Evolutionary conservation across 202 grass and related monocot species (phyloP), one percentile per base, ranked within the genome.

Genomic region (Miscanthus sacchariflorus): DNA sequence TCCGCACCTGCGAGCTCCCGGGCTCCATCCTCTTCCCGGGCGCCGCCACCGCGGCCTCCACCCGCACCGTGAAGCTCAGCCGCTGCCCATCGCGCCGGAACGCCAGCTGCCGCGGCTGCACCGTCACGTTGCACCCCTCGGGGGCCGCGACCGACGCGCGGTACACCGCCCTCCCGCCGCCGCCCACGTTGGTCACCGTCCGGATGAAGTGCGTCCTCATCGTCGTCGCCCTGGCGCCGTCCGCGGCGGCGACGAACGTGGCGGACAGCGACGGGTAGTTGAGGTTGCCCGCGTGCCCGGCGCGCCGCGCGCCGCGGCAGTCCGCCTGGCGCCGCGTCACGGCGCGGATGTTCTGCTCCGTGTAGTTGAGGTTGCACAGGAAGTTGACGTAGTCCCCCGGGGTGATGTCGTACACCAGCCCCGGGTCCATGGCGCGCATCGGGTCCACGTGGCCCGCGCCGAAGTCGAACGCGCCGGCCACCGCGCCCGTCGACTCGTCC

Each of bases 301-400:
- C 96, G 2, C 85, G 86, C 0, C 96, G 88, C 9, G 93, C 93
- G 12, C 73, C 78, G 21, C 79, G 81, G 90, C 96, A 98, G 85
- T 94, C 85, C 1, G 91, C 90, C 33, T 76, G 70, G 4, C 90
- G 90, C 79, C 96, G 86, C 33, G 96, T 93, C 80, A 98, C 84
- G 17, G 93, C 89, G 49, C 92, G 91, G 91, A 98, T 93, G 90
- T 93, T 96, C 82, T 89, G 93, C 66, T 89, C 80, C 3, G 93
- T 96, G 83, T 96, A 98, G 80, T 98, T 98, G 2, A 98, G 90
- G 76, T 85, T 95, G 76, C 96, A 98, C 27, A 98, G 91, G 77
- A 96, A 98, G 72, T 72, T 93, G 39, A 96, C 9, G 76, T 98
- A 98, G 85, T 94, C 92, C 0, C 19, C 9, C 0, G 90, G 71